Percentiles rank a stretch among this genome's conserved stretches.
Conservation (phyloP, 2,329 filamentous ascomycete species). For the Ceratocystis papillata region DNA sequence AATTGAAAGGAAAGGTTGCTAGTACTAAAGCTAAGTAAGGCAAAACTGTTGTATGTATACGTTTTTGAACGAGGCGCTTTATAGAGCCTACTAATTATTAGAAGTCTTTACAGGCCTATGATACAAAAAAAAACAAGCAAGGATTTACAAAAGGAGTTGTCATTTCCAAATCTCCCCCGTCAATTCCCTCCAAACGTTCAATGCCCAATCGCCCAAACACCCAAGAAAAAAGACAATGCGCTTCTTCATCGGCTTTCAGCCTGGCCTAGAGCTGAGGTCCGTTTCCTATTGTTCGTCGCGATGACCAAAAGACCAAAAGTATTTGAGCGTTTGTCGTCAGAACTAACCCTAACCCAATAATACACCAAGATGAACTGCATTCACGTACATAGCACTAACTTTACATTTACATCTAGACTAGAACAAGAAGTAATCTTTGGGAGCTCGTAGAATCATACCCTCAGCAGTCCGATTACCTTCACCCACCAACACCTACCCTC, state of each 20-base stretch:
- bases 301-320: slow-evolving; percentile 3
- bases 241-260: background rate
- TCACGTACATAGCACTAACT: background rate
- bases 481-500: background rate
- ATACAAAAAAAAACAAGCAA: background rate
- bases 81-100: background rate
- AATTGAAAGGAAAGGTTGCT: background rate
- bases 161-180: background rate
- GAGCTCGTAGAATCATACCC: background rate
- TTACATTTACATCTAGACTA: background rate
- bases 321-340: background rate
- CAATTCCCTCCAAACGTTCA: background rate
- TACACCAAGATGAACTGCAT: background rate
- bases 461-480: background rate
- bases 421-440: background rate
- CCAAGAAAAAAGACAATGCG: background rate
- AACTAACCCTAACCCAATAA: background rate
- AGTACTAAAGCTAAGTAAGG: background rate
- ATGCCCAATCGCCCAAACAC: background rate
- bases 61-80: too few species aligned
- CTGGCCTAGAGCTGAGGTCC: background rate
- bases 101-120: background rate
- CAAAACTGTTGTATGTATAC: too few species aligned
- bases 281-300: background rate
- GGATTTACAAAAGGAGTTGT: background rate